Evolutionary conservation across 1,139 yeast genomes (phyloP).

Genomic region (Yamadazyma blattariae): DNA sequence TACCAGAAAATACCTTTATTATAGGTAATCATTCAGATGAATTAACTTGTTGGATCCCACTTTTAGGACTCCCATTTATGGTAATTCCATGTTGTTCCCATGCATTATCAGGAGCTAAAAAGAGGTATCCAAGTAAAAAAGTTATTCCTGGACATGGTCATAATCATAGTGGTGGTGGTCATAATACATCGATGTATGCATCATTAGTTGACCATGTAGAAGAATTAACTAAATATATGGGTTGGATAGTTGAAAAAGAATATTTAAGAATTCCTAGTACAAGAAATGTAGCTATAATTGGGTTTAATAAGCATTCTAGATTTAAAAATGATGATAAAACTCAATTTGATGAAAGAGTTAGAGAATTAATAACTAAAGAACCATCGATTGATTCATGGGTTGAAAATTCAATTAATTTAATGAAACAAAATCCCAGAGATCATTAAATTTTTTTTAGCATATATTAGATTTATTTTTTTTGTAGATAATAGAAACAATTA

Average conservation of each 20-base stretch:
- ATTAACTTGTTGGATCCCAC: slow-evolving; percentile 92
- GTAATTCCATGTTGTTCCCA: slow-evolving; percentile 97
- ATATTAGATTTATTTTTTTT: too few species aligned
- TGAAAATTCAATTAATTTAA: slow-evolving; percentile 66
- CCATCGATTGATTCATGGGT: slow-evolving; percentile 95
- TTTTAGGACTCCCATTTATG: slow-evolving; percentile 80
- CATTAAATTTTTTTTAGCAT: slow-evolving; percentile 29
- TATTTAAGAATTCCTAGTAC: slow-evolving; percentile 94
- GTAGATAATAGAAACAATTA: too few species aligned
- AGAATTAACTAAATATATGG: slow-evolving; percentile 60
- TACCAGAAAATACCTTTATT: slow-evolving; percentile 68
- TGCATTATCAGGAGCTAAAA: slow-evolving; percentile 71
- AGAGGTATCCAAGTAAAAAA: slow-evolving; percentile 53
- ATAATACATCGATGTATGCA: slow-evolving; percentile 62
- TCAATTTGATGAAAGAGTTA: slow-evolving; percentile 35
- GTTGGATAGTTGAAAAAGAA: slow-evolving; percentile 85
- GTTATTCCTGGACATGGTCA: background rate
- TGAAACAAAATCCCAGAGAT: slow-evolving; percentile 49
- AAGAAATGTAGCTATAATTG: slow-evolving; percentile 86
- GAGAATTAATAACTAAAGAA: slow-evolving; percentile 61
- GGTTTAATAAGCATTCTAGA: slow-evolving; percentile 32
- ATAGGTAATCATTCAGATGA: slow-evolving; percentile 97
- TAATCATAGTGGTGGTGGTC: background rate
- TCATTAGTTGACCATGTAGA: slow-evolving; percentile 84
- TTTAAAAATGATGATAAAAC: slow-evolving; percentile 23